Evolutionary conservation across 306 rosid genomes (phyloP), one percentile per base, ranked within the genome.

Genomic region (Oxytropis ochrocephala): DNA sequence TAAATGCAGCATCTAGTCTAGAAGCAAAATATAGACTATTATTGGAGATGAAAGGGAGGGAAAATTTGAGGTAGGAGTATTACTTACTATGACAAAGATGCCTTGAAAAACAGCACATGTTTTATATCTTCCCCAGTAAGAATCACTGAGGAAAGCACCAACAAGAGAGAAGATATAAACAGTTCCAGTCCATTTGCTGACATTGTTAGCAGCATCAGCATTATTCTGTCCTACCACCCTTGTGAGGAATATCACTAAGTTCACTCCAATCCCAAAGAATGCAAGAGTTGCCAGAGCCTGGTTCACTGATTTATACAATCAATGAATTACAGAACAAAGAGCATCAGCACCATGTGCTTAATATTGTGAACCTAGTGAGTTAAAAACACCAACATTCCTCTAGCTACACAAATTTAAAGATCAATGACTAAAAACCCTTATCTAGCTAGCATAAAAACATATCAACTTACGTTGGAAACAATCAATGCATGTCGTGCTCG

Each of bases 141-240:
- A 92, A 70, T 92, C 98, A 74, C 96, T 89, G 21, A 92, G 96
- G 75, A 92, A 92, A 54, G 98, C 98, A 33, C 98, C 98, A n/a
- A 92, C 94, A n/a, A 92, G 92, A 38, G 98, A 92, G 86, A 87
- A 92, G 59, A 92, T 89, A 62, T 92, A 92, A 13, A 92, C 98
- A 0, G 97, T 92, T 14, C 97, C 97, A 2, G 96, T 92, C 97
- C 97, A 92, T 75, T 92, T 92, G 95, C 96, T 92, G 38, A 92
- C 98, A 24, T 76, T 89, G 81, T 92, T 92, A 10, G 98, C 98
- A 0, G 98, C 96, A 0, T 85, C 88, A 1, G 98, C 98, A 60
- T 92, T 92, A 67, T 89, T 78, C 64, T 92, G 95, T 12, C 88
- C 89, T 17, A 92, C 42, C 59, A 92, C 96, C 71, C 96, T 83